Percentiles rank a stretch among this genome's conserved stretches.
Evolutionary conservation across 2,329 filamentous ascomycete genomes (phyloP).

Genomic region (Exophiala phaeomuriformis): DNA sequence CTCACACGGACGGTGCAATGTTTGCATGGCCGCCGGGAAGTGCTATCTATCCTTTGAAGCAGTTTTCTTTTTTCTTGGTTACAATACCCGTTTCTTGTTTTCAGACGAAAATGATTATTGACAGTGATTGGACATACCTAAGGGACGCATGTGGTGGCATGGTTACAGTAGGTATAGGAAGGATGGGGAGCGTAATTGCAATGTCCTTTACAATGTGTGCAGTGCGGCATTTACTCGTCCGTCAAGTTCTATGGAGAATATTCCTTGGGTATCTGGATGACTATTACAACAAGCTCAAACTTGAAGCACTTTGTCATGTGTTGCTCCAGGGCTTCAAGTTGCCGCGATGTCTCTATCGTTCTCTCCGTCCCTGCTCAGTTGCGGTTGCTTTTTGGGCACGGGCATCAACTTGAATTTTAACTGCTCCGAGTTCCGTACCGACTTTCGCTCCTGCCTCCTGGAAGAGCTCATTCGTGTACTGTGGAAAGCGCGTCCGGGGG

Average conservation of each 20-base stretch:
- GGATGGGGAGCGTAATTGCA: constrained; percentile 8
- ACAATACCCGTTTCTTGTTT: constrained; percentile 22
- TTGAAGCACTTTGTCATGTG: too few relatives aligned
- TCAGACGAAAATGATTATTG: constrained; percentile 25
- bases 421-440: too few relatives aligned
- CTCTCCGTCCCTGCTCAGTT: background rate
- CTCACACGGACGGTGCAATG: constrained; percentile 14
- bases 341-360: background rate
- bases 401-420: too few relatives aligned
- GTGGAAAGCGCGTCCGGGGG: background rate
- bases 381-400: too few relatives aligned
- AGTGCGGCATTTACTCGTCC: constrained; percentile 6
- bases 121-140: constrained; percentile 23
- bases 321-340: background rate
- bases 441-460: background rate
- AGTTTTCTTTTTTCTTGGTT: constrained; percentile 12
- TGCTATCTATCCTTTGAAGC: constrained; percentile 7
- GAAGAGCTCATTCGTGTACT: background rate
- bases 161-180: constrained; percentile 12
- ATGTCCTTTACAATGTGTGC: constrained; percentile 3
- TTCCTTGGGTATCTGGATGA: background rate
- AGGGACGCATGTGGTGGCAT: constrained; percentile 16
- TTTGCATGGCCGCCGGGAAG: constrained; percentile 6
- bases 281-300: background rate
- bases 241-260: background rate